Evolutionary conservation across 306 rosid genomes (phyloP).

Genomic region (Prosopis cineraria): DNA sequence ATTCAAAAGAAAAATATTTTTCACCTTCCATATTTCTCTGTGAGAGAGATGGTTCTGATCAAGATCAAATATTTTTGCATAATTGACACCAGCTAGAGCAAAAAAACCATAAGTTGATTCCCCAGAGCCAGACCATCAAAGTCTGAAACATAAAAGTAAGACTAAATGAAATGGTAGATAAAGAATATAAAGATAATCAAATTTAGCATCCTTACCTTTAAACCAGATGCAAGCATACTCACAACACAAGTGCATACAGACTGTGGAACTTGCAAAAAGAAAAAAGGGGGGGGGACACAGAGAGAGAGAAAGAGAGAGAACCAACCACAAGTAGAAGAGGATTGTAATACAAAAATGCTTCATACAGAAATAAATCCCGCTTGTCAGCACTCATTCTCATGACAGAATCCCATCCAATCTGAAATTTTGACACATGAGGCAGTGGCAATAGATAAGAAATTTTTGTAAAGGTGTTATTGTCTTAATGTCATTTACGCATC

Average conservation of each 20-base stretch:
- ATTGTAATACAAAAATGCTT: slow-evolving; percentile 97
- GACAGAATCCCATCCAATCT: slow-evolving; percentile 98
- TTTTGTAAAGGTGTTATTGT: not conserved
- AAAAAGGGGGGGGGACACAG: no score
- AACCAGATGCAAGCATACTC: slow-evolving; percentile 29
- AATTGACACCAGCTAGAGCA: slow-evolving; percentile 63
- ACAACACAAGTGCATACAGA: slow-evolving; percentile 1
- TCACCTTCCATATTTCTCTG: slow-evolving; percentile 92
- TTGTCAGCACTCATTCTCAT: slow-evolving; percentile 98
- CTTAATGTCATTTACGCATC: slow-evolving; percentile 28
- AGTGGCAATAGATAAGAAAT: slow-evolving; percentile 31
- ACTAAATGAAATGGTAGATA: slow-evolving; percentile 20
- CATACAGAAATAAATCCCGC: slow-evolving; percentile 86
- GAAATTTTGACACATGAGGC: slow-evolving; percentile 44
- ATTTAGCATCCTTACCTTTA: slow-evolving; percentile 21
- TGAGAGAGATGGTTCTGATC: slow-evolving; percentile 89
- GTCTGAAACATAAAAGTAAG: slow-evolving; percentile 63
- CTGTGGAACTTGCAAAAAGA: not conserved
- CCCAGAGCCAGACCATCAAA: slow-evolving; percentile 98
- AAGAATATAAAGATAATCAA: slow-evolving; percentile 24
- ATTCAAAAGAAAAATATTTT: not conserved
- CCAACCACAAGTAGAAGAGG: slow-evolving; percentile 96
- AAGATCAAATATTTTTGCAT: slow-evolving; percentile 84
- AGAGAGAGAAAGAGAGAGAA: slow-evolving; percentile 27
- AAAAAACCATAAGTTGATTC: slow-evolving; percentile 90